Conservation (phyloP, 495 filamentous ascomycete species). For the Viridothelium virens region DNA sequence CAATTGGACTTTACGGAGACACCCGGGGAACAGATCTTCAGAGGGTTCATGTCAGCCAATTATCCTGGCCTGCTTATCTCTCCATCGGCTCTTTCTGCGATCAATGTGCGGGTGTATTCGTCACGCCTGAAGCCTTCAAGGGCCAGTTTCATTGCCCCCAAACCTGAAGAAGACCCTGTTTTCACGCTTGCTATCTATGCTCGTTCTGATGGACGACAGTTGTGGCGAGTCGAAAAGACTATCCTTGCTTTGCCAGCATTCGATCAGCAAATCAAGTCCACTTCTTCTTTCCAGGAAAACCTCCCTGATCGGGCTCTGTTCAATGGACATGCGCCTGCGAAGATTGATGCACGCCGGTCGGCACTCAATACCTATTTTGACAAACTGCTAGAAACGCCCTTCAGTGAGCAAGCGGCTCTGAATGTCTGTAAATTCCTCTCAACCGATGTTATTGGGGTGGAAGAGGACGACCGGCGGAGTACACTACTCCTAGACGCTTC, state of each 20-base stretch:
- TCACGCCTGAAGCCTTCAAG: slow-evolving; percentile 89
- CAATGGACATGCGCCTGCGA: slow-evolving; percentile 86
- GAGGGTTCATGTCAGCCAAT: slow-evolving; percentile 69
- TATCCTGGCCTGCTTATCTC: slow-evolving; percentile 76
- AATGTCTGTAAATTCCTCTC: slow-evolving; percentile 83
- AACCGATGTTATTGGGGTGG: slow-evolving; percentile 71
- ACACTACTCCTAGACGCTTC: background rate
- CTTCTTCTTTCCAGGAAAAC: slow-evolving; percentile 55
- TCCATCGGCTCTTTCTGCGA: slow-evolving; percentile 82
- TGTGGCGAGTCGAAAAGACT: slow-evolving; percentile 93
- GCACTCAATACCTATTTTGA: slow-evolving; percentile 82
- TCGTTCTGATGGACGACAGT: slow-evolving; percentile 65
- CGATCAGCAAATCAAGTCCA: slow-evolving; percentile 69
- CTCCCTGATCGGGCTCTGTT: slow-evolving; percentile 82
- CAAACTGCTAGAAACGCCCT: slow-evolving; percentile 66
- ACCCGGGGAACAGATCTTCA: slow-evolving; percentile 44
- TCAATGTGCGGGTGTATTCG: slow-evolving; percentile 79
- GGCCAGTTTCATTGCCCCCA: slow-evolving; percentile 67
- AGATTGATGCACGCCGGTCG: slow-evolving; percentile 76
- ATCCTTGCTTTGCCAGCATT: slow-evolving; percentile 70
- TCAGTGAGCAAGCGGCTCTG: slow-evolving; percentile 72
- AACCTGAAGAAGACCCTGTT: slow-evolving; percentile 77
- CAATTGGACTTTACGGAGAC: slow-evolving; percentile 14
- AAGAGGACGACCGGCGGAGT: slow-evolving; percentile 44
- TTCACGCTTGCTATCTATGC: slow-evolving; percentile 83